Base-by-base conservation (phyloP, 176 grass and related monocot species). In the maize (Zea mays) region DNA sequence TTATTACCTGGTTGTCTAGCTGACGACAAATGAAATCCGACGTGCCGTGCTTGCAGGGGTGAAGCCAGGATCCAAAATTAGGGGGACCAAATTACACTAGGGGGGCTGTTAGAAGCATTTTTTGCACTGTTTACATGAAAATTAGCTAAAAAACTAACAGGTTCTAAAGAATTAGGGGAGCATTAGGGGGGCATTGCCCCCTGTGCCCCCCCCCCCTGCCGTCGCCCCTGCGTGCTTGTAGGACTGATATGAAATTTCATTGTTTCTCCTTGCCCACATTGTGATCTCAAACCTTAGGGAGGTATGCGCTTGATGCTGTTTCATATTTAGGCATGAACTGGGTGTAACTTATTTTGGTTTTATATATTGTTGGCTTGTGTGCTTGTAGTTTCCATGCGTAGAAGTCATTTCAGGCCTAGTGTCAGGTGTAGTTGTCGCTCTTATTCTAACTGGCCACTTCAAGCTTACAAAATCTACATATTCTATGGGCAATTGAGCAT, bases 1-100 rank as follows among this genome's bases (percentile, higher is more conserved):
- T 75, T 49, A 70, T 50, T 34, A 49, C 20, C 81, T 74, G 35
- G 8, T 52, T 70, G 8, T 21, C 21, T 63, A 54, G 69, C 71
- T 75, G 64, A 41, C 59, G 49, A 44, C 41, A 57, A 50, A 36
- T 37, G 42, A 70, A n/a, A 7, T 6, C 67, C 15, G 17, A n/a
- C 1, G 36, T 77, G 20, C 27, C 0, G 27, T 27, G 27, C 15
- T 27, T 27, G 27, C 27, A 27, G 27, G 27, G 27, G 27, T 27
- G 27, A 27, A 27, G 27, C 27, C 27, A 27, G 27, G 1, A 27
- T 27, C 27, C 27, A 27, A 27, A 27, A 27, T 27, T 27, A 27
- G 27, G 27, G 27, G 27, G 27, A 27, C 27, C 27, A 27, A 27
- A 27, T 27, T 27, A 27, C 27, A 27, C 1, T 27, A 27, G 27